Base-by-base conservation (phyloP, 148 eudicot genomes). In the Amaranthus cruentus region DNA sequence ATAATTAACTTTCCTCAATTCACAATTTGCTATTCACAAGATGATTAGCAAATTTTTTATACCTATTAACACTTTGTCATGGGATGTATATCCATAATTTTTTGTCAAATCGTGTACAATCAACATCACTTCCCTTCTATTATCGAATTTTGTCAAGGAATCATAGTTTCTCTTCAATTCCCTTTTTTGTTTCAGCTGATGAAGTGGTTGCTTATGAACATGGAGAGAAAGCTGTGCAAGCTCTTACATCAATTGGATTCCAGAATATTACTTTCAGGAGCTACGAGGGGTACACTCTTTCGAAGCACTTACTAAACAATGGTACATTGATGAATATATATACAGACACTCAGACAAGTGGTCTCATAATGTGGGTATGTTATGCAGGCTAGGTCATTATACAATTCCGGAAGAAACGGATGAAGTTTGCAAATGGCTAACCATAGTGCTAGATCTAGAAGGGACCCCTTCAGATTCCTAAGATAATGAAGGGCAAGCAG, bases 351-450 rank as follows among this genome's bases (percentile, higher is more conserved):
- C 38, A 28, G 38, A 28, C 38, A 47, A 21, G 6, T 55, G 8
- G 60, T 15, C 12, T 66, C 47, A 47, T 13, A 2, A 53, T 9
- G 6, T 66, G 62, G 38, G 15, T 66, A 48, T 43, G 10, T 28
- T 75, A 54, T 69, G 71, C 85, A 91, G 93, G 80, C 81, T 91
- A 13, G 96, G 93, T 18, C 96, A 90, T 73, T 85, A 90, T 78
- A 86, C 92, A 1, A 76, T 84, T 65, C 89, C 91, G 9, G 89
- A 87, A 79, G 96, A 90, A 81, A 88, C 81, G 55, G 75, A 82
- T 51, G 87, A 82, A 70, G 84, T 90, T 48, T 85, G 96, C 83
- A 79, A 73, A 61, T 90, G 96, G 96, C 80, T 90, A 9, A 77
- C 80, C 5, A 59, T 75, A 53, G 72, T 49, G 7, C 49, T 90